These are phyloP conservation scores for Postia placenta DNA, from an alignment of 768 basidiomycete genomes.

Conservation along the genomic window DNA sequence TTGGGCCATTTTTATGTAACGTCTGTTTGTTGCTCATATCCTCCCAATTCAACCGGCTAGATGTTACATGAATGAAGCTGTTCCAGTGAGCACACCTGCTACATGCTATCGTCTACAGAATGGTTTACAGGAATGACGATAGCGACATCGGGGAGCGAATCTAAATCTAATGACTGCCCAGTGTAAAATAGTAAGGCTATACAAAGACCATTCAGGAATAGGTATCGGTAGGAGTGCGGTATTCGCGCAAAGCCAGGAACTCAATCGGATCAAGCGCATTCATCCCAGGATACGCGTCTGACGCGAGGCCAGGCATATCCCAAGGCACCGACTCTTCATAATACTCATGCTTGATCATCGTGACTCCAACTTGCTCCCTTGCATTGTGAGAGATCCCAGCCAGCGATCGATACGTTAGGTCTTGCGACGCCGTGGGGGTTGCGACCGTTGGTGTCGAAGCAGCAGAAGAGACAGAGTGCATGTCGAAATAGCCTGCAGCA, in stretches of 20 bases:
- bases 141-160: too few relatives aligned
- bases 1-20: too few relatives aligned
- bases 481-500: not conserved
- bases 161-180: too few relatives aligned
- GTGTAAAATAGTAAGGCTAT: not conserved
- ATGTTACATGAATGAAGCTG: too few relatives aligned
- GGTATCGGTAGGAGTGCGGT: conserved; percentile 4
- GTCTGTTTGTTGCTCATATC: too few relatives aligned
- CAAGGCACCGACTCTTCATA: not conserved
- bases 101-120: too few relatives aligned
- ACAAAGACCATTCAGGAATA: not conserved
- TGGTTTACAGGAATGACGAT: too few relatives aligned
- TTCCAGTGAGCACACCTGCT: too few relatives aligned
- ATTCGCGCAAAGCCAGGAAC: conserved; percentile 27
- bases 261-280: conserved; percentile 27
- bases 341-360: too few relatives aligned
- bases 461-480: not conserved
- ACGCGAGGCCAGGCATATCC: not conserved
- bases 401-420: not conserved
- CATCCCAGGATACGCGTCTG: conserved; percentile 1
- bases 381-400: not conserved
- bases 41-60: too few relatives aligned
- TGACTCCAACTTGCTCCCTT: too few relatives aligned
- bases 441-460: not conserved
- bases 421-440: not conserved